Evolutionary conservation across 257 asterid genomes (phyloP).

Genomic region (Coffea eugenioides): DNA sequence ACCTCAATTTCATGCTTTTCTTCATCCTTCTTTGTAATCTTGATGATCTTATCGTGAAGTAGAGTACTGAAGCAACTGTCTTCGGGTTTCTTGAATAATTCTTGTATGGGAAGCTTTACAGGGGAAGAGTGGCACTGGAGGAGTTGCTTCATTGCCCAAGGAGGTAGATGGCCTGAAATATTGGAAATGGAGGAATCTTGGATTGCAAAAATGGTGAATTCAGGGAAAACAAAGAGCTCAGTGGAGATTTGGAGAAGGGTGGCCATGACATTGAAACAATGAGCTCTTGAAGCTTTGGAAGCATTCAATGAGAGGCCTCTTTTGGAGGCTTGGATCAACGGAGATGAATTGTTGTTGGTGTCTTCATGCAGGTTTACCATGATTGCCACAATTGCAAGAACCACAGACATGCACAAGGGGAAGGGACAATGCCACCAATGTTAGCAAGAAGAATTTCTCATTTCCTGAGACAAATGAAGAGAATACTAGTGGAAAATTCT

Average conservation of each 20-base stretch:
- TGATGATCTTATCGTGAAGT: slow-evolving; percentile 20
- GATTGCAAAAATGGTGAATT: slow-evolving; percentile 65
- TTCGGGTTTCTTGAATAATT: slow-evolving; percentile 39
- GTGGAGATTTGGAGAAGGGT: slow-evolving; percentile 78
- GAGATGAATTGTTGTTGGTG: slow-evolving; percentile 9
- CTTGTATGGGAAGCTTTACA: slow-evolving; percentile 37
- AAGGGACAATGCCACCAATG: slow-evolving; percentile 67
- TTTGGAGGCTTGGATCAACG: slow-evolving; percentile 16
- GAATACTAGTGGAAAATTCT: neutral
- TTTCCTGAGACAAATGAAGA: slow-evolving; percentile 11
- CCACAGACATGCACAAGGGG: slow-evolving; percentile 44
- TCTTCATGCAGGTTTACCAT: slow-evolving; percentile 27
- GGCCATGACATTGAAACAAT: slow-evolving; percentile 60
- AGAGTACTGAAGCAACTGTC: slow-evolving; percentile 57
- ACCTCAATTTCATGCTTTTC: slow-evolving; percentile 35
- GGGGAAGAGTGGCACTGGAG: slow-evolving; percentile 64
- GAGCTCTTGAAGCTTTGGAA: slow-evolving; percentile 59
- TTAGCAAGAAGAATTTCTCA: slow-evolving; percentile 57
- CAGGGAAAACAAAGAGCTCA: slow-evolving; percentile 60
- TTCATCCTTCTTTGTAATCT: slow-evolving; percentile 39
- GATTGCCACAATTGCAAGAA: slow-evolving; percentile 52
- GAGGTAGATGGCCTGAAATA: slow-evolving; percentile 43
- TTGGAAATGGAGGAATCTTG: slow-evolving; percentile 64
- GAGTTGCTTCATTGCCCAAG: slow-evolving; percentile 56
- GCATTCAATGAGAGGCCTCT: slow-evolving; percentile 46